Percentiles rank a stretch among this genome's conserved stretches.
phyloP scores from a whole-genome alignment of 768 basidiomycete genomes.

The Mycena polygramma region DNA sequence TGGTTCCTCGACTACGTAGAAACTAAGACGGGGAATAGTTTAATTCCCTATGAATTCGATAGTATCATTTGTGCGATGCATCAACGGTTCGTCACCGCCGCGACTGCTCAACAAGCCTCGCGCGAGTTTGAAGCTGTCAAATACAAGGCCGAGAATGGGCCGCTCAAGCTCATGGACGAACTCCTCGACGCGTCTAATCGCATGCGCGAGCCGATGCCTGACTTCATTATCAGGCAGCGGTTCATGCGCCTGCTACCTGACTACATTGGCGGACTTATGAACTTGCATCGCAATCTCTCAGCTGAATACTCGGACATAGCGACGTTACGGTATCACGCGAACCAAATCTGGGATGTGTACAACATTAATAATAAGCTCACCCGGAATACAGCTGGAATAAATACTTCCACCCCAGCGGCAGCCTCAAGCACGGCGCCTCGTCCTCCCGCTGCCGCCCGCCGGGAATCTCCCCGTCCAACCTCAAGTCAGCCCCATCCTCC shows the following conservation, averaged over 20 bases:
- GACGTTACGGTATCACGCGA: not conserved
- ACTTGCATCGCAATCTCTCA: not conserved
- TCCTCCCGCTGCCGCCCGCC: not conserved
- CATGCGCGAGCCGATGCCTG: slow-evolving; percentile 5
- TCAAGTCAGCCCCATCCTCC: too few relatives aligned
- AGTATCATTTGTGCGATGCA: too few relatives aligned
- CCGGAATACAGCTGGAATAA: too few relatives aligned
- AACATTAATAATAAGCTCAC: too few relatives aligned
- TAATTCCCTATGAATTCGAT: not conserved
- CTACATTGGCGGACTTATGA: not conserved
- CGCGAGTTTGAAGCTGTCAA: not conserved
- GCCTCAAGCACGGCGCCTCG: not conserved
- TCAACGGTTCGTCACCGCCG: not conserved
- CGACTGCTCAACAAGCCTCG: not conserved
- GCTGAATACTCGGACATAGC: not conserved
- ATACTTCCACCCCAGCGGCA: too few relatives aligned
- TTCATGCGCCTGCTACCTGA: not conserved
- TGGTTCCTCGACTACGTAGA: slow-evolving; percentile 12
- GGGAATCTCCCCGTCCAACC: not conserved
- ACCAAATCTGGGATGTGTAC: not conserved
- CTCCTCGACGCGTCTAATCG: not conserved
- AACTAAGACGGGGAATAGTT: not conserved
- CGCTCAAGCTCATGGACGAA: not conserved
- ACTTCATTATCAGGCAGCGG: not conserved
- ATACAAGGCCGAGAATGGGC: not conserved